Percentiles rank a stretch among this genome's conserved stretches.
Evolutionary conservation across 768 basidiomycete genomes (phyloP).

Genomic region (Tulasnella sp.): DNA sequence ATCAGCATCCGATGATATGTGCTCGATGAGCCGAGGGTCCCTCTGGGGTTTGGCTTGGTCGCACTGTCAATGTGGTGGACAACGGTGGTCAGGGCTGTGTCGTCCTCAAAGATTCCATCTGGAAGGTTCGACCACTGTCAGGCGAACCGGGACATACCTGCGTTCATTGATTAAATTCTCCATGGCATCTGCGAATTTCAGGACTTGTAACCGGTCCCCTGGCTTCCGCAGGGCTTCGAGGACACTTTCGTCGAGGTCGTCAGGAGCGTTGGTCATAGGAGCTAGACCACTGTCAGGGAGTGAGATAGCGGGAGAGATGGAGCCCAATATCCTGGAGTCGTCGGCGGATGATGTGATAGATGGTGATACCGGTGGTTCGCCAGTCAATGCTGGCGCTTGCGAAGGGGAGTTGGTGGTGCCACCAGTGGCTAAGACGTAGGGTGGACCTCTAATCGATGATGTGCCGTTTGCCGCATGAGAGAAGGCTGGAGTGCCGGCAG

Average conservation of each 20-base stretch:
- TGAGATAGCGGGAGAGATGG: conserved; percentile 19
- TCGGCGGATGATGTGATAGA: conserved; percentile 10
- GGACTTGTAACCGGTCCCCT: conserved; percentile 84
- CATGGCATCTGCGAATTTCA: conserved; percentile 87
- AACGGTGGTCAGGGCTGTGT: neutral
- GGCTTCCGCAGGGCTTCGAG: conserved; percentile 77
- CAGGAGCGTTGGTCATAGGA: neutral
- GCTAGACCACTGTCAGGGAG: neutral
- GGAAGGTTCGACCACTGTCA: neutral
- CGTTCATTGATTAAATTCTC: conserved; percentile 76
- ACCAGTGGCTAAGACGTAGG: neutral
- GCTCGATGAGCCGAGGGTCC: conserved; percentile 69
- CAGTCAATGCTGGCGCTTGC: conserved; percentile 1
- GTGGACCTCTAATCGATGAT: neutral
- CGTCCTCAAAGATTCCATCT: neutral
- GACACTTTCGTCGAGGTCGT: conserved; percentile 76
- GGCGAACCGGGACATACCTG: conserved; percentile 54
- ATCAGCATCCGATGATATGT: conserved; percentile 85
- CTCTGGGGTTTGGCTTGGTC: conserved; percentile 41
- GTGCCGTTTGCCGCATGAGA: neutral
- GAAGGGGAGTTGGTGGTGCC: conserved; percentile 13
- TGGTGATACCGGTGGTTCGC: conserved; percentile 13
- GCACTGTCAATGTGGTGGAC: conserved; percentile 22
- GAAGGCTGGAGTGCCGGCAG: neutral
- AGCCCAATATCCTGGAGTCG: neutral